A percentile compares a stretch with the other conserved stretches of the same genome.
phyloP scores from a whole-genome alignment of 1,139 yeast species.

The Candida sp. region DNA sequence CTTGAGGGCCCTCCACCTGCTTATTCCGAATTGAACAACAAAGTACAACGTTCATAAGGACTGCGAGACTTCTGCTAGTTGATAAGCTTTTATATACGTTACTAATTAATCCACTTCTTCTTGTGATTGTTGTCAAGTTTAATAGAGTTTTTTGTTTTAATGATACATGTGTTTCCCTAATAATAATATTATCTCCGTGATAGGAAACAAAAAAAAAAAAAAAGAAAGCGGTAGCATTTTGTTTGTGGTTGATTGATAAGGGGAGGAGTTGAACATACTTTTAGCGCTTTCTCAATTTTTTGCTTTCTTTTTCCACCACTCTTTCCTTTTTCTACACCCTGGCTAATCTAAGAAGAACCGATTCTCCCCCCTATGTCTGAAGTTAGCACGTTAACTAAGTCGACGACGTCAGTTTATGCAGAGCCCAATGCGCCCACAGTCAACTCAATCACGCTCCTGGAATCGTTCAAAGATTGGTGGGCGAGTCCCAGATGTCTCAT shows the following conservation, averaged over 20 bases:
- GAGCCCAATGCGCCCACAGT: conserved; percentile 1
- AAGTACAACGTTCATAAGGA: conserved; percentile 11
- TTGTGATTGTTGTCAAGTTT: neutral
- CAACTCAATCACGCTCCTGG: conserved; percentile 28
- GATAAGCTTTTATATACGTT: neutral
- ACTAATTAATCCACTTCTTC: neutral
- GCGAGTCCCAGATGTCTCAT: conserved; percentile 10
- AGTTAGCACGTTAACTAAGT: neutral
- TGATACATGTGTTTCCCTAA: neutral
- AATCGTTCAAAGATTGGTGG: conserved; percentile 49
- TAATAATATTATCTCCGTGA: neutral
- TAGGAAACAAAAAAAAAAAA: neutral
- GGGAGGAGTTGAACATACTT: neutral
- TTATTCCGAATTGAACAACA: conserved; percentile 35
- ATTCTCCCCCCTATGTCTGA: neutral
- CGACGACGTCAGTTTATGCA: neutral
- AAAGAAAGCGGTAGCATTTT: neutral
- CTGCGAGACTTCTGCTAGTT: neutral
- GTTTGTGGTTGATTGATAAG: neutral
- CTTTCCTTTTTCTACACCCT: neutral
- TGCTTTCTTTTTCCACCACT: neutral
- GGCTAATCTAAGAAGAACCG: neutral
- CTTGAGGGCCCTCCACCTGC: conserved; percentile 33
- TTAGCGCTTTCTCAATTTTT: neutral
- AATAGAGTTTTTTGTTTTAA: neutral